Evolutionary conservation across 2,329 filamentous ascomycete genomes (phyloP).

Genomic region (Aspergillus brasiliensis): DNA sequence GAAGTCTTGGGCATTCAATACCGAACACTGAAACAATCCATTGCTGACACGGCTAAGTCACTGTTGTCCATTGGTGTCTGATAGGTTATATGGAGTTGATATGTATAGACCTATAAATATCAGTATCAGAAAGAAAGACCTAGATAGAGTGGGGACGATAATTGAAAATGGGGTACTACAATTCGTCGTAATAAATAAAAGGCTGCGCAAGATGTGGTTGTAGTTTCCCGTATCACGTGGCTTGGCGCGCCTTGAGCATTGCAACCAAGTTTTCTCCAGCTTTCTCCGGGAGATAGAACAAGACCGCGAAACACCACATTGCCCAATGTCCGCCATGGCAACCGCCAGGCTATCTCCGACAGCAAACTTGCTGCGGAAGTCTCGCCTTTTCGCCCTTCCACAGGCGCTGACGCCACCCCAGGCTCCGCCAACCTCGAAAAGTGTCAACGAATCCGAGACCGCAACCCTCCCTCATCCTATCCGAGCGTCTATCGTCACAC

Average conservation of each 20-base stretch:
- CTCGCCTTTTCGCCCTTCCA: conserved; percentile 86
- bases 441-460: conserved; percentile 61
- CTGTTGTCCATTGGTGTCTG: conserved; percentile 37
- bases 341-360: conserved; percentile 58
- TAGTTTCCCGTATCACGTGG: conserved; percentile 26
- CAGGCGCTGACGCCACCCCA: conserved; percentile 68
- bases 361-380: conserved; percentile 74
- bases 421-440: conserved; percentile 51
- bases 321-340: conserved; percentile 42
- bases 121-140: not conserved
- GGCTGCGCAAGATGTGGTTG: conserved; percentile 24
- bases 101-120: not conserved
- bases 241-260: conserved; percentile 25
- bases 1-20: conserved; percentile 47
- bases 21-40: conserved; percentile 38
- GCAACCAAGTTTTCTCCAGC: conserved; percentile 38
- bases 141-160: not conserved
- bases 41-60: conserved; percentile 42
- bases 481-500: conserved; percentile 78
- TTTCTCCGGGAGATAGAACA: conserved; percentile 16
- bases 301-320: conserved; percentile 21
- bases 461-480: conserved; percentile 79
- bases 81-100: not conserved
- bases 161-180: not conserved
- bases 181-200: not conserved